phyloP scores from a whole-genome alignment of 805 yeast species.

The Lipomyces chichibuensis region DNA sequence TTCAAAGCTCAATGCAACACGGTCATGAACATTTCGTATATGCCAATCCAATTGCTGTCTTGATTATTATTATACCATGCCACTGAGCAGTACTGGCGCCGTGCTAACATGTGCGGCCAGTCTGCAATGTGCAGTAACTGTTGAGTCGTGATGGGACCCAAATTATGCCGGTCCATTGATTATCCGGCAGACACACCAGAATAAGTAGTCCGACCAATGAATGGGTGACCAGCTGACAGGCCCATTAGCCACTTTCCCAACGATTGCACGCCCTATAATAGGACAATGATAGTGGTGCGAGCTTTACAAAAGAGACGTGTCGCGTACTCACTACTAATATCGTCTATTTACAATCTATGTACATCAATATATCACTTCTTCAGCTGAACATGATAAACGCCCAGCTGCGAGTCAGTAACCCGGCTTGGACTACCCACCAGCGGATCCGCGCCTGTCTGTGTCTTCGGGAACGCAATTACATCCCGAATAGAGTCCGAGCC shows the following conservation, averaged over 20 bases:
- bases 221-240: too few relatives aligned
- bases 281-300: too few relatives aligned
- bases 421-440: constrained; percentile 84
- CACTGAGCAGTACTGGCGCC: background rate
- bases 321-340: too few relatives aligned
- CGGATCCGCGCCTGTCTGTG: constrained; percentile 82
- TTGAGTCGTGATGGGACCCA: background rate
- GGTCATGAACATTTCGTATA: background rate
- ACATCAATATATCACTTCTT: background rate
- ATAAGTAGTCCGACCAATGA: too few relatives aligned
- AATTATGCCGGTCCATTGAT: too few relatives aligned
- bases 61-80: background rate
- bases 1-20: background rate
- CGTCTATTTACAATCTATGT: background rate
- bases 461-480: constrained; percentile 95
- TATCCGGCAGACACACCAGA: too few relatives aligned
- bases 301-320: too few relatives aligned
- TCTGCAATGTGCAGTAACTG: background rate
- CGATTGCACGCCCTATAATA: too few relatives aligned
- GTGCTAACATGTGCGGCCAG: background rate
- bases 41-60: background rate
- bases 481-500: constrained; percentile 80
- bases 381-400: constrained; percentile 54
- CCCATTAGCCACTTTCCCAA: too few relatives aligned
- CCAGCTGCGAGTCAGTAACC: constrained; percentile 56